Evolutionary conservation across 2,329 filamentous ascomycete species (phyloP), one percentile per base, ranked within the genome.

Genomic region (Clarireedia monteithiana): DNA sequence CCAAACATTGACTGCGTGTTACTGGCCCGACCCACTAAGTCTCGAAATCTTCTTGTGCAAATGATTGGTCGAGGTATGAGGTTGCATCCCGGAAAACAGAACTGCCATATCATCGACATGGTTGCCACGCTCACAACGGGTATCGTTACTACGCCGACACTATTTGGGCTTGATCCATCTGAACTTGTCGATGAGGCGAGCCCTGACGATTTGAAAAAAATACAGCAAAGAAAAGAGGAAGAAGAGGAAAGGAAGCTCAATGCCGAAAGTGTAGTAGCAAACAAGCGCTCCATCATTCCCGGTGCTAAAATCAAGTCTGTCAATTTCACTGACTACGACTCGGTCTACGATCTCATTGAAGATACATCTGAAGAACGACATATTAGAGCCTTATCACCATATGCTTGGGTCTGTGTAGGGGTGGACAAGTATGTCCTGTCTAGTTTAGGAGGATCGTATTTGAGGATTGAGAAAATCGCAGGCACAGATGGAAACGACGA

Each of bases 21-120:
- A 7, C 78, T 99, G 7, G 91, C 88, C 3, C 78, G 94, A 24
- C 94, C 94, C 0, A 99, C 94, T 1, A 85, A 86, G 63, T 97
- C 94, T 15, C 84, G 88, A n/a, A 97, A 96, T 64, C 75, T 99
- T 2, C 81, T 99, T 1, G 84, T 97, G 0, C 94, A 99, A 71
- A 99, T 99, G 94, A 96, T 99, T 59, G 94, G 94, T 0, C 82
- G 94, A 64, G 94, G 94, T 4, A 88, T 99, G 83, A 83, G 94
- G 44, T 74, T 96, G 40, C 80, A 89, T 68, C 77, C 84, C 0
- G 87, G 81, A 12, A 99, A 99, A 71, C 74, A 84, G 40, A 83
- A 97, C 67, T 99, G 94, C 64, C 94, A 97, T 69, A 78, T 99
- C 58, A 95, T 99, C 66, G 94, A 99, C 70, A 91, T 99, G 83